Conservation (phyloP, 345 rosid genomes). For the Camelina sativa region DNA sequence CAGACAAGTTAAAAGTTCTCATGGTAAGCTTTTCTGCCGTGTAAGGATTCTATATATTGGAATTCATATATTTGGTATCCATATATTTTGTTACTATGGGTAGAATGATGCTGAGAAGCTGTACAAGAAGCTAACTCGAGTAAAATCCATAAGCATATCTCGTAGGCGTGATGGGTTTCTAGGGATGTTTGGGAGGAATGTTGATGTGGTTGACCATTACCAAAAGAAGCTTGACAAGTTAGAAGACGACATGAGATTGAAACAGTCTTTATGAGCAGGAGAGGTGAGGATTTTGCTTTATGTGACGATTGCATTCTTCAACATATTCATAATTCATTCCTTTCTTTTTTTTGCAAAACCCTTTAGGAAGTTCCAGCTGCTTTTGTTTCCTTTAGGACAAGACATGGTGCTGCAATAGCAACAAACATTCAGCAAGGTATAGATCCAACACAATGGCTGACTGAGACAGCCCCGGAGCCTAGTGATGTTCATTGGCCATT, state of each 20-base stretch:
- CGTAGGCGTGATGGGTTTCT: slow-evolving; percentile 65
- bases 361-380: slow-evolving; percentile 87
- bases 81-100: slow-evolving; percentile 15
- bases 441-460: slow-evolving; percentile 87
- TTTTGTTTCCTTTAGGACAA: slow-evolving; percentile 86
- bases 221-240: slow-evolving; percentile 69
- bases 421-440: slow-evolving; percentile 75
- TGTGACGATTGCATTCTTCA: slow-evolving; percentile 10
- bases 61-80: slow-evolving; percentile 12
- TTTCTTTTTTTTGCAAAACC: slow-evolving; percentile 28
- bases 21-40: slow-evolving; percentile 53
- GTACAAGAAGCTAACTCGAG: slow-evolving; percentile 57
- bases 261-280: slow-evolving; percentile 60
- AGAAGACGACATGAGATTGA: slow-evolving; percentile 63
- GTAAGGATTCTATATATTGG: neutral
- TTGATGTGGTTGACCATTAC: slow-evolving; percentile 62
- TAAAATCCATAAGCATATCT: slow-evolving; percentile 51
- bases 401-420: slow-evolving; percentile 79
- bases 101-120: slow-evolving; percentile 75
- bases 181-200: slow-evolving; percentile 73
- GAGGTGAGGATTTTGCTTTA: slow-evolving; percentile 49
- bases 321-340: neutral
- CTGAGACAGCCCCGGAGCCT: slow-evolving; percentile 91
- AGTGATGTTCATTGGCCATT: slow-evolving; percentile 86
- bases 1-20: slow-evolving; percentile 66